Evolutionary conservation across 371 early-diverging fungal species (phyloP).

Genomic region (Capillidium rhysosporum): DNA sequence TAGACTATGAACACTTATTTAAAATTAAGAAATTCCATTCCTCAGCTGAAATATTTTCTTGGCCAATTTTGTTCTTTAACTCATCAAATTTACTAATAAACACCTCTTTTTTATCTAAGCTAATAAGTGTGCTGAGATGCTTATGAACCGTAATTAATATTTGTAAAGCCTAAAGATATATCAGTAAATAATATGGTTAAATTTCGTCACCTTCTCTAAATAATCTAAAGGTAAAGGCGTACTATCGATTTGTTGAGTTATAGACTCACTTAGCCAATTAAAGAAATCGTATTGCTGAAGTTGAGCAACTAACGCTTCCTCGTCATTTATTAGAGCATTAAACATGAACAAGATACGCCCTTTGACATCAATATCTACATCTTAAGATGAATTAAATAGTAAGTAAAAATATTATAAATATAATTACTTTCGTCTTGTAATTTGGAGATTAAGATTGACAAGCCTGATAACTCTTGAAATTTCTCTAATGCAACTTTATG

Average conservation of each 20-base stretch:
- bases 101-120: neutral
- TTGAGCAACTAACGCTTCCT: neutral
- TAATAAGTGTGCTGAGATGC: neutral
- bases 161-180: neutral
- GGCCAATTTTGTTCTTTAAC: too few relatives aligned
- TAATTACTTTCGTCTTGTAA: neutral
- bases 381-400: neutral
- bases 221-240: neutral
- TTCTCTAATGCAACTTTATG: neutral
- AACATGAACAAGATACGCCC: neutral
- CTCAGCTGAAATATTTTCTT: neutral
- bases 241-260: neutral
- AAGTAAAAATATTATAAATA: neutral
- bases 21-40: neutral
- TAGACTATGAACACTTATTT: too few relatives aligned
- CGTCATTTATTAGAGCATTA: slow-evolving; percentile 1
- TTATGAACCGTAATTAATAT: neutral
- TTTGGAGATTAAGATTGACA: neutral
- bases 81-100: too few relatives aligned
- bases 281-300: neutral
- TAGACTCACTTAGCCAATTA: neutral
- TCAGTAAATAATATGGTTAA: neutral
- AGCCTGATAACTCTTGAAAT: neutral
- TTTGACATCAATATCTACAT: neutral
- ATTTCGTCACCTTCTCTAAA: slow-evolving; percentile 4